Percentiles rank a stretch among this genome's conserved stretches.
These are phyloP conservation scores for Botrytis fabae DNA, from an alignment of 2,329 filamentous ascomycete species.

Conservation along the genomic window DNA sequence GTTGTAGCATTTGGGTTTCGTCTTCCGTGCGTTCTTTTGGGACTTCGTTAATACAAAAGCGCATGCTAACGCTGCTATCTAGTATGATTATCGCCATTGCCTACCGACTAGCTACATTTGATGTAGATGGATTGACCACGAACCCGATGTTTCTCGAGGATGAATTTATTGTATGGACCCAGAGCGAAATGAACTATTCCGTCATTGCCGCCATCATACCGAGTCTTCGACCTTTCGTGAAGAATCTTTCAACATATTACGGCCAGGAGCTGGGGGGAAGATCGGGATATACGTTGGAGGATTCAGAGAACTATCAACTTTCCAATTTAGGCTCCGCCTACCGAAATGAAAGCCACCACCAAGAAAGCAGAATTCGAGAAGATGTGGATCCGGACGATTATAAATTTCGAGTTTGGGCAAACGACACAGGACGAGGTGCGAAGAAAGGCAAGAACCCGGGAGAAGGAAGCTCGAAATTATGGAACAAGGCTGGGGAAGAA, in stretches of 20 bases:
- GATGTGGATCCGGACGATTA: constrained; percentile 24
- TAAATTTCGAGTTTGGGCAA: constrained; percentile 24
- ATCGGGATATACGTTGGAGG: constrained; percentile 5
- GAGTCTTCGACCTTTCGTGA: constrained; percentile 48
- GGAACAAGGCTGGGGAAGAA: not conserved
- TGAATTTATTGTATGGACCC: constrained; percentile 43
- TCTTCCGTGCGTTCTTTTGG: constrained; percentile 40
- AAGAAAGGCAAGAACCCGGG: not conserved
- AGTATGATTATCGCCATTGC: constrained; percentile 46
- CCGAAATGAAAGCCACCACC: not conserved
- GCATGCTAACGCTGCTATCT: not conserved
- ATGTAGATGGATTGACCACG: constrained; percentile 37
- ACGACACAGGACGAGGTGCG: not conserved
- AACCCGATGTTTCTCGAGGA: constrained; percentile 44
- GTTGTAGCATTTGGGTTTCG: constrained; percentile 45
- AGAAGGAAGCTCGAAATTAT: not conserved
- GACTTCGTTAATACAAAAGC: not conserved
- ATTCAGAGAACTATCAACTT: constrained; percentile 23
- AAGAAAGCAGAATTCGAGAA: not conserved
- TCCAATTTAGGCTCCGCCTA: constrained; percentile 9
- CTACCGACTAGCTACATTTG: constrained; percentile 44
- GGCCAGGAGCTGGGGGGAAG: constrained; percentile 31
- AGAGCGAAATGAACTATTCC: constrained; percentile 46
- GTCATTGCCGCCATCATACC: constrained; percentile 47
- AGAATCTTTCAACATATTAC: constrained; percentile 41